These are phyloP conservation scores for Trametes maxima DNA, from an alignment of 768 basidiomycete species.

Conservation along the genomic window DNA sequence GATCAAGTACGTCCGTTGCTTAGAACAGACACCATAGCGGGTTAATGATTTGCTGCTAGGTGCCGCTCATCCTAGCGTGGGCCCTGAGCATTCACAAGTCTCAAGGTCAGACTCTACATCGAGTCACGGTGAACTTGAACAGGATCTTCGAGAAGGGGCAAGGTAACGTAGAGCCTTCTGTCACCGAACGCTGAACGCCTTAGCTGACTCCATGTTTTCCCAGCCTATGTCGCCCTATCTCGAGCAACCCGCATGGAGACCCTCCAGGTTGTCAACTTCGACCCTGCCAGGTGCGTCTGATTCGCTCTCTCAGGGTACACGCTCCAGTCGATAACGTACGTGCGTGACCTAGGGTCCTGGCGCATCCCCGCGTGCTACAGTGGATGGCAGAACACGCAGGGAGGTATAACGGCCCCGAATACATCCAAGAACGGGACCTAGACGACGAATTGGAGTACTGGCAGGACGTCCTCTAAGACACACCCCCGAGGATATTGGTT, in stretches of 20 bases:
- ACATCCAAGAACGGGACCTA: slow-evolving; percentile 32
- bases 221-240: slow-evolving; percentile 74
- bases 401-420: slow-evolving; percentile 11
- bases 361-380: slow-evolving; percentile 61
- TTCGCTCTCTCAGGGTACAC: background rate
- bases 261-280: slow-evolving; percentile 67
- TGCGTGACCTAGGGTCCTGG: slow-evolving; percentile 51
- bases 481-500: background rate
- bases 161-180: slow-evolving; percentile 43
- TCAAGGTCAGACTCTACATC: slow-evolving; percentile 86
- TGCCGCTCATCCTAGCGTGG: slow-evolving; percentile 78
- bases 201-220: background rate
- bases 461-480: slow-evolving; percentile 3
- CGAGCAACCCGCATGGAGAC: slow-evolving; percentile 68
- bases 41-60: slow-evolving; percentile 30
- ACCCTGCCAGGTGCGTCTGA: slow-evolving; percentile 52
- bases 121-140: slow-evolving; percentile 78
- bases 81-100: slow-evolving; percentile 88
- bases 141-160: slow-evolving; percentile 82
- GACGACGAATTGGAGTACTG: slow-evolving; percentile 30
- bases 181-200: background rate
- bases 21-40: background rate
- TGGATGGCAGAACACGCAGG: slow-evolving; percentile 49
- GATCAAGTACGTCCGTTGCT: slow-evolving; percentile 46
- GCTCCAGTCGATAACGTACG: background rate